Evolutionary conservation across 1,284 basidiomycete species (phyloP), one percentile per base, ranked within the genome.

Genomic region (Fomitopsis pinicola): DNA sequence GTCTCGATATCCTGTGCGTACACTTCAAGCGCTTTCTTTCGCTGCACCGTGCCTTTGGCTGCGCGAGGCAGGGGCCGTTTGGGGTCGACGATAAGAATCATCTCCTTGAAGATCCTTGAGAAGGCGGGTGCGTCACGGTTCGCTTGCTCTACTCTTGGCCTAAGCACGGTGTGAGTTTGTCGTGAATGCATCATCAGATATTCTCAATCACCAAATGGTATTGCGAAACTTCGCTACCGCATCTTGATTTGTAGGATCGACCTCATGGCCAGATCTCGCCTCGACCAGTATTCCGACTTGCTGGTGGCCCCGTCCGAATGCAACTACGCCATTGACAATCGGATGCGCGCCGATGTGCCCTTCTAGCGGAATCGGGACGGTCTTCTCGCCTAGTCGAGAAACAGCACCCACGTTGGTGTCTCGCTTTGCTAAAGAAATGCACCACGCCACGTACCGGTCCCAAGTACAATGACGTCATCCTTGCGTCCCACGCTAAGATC

Each of bases 291-390:
- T 59, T 2, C 79, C 78, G 33, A 71, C 72, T 36, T 76, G 72
- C 55, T 73, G 72, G 48, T 72, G 69, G 28, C 72, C 77, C 2
- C 76, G 69, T 15, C 79, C 79, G 62, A 80, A 80, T 60, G 79
- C 72, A 40, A 78, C 46, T 8, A 71, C 71, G 17, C 60, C 64
- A 9, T 63, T 57, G 14, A 80, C 65, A 36, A 66, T 44, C 15
- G 76, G 65, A 65, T 75, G 62, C n/a, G 72, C 65, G 6, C 33
- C 52, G 22, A 76, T 70, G 44, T 63, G 58, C 1, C 63, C 62
- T 55, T 77, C 77, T 66, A 73, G 73, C 0, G 69, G 69, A 8
- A 68, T 67, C 12, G 76, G 76, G 0, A 76, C 64, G n/a, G n/a
- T n/a, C n/a, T n/a, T n/a, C n/a, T n/a, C n/a, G n/a, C n/a, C n/a